A percentile compares a stretch with the other conserved stretches of the same genome.
phyloP scores from a whole-genome alignment of 768 basidiomycete genomes.

The Lactarius evosmus region DNA sequence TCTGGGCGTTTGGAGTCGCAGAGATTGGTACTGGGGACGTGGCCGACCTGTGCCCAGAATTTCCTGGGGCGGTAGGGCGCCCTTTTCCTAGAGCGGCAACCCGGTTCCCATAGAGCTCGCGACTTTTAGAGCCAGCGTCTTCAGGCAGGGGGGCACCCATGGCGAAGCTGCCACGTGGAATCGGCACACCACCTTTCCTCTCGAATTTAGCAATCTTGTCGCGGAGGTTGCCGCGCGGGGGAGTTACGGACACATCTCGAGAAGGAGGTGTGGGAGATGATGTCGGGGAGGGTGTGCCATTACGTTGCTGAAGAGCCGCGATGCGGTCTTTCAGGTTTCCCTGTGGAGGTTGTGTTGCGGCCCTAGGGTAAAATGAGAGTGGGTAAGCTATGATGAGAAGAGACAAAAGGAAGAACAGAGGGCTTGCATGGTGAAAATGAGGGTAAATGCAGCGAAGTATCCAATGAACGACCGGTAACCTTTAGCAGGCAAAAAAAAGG shows the following conservation, averaged over 20 bases:
- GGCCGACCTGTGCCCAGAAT: constrained; percentile 14
- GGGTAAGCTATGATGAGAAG: background rate
- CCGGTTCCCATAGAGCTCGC: constrained; percentile 74
- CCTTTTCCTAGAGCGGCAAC: constrained; percentile 41
- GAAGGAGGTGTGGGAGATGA: constrained; percentile 34
- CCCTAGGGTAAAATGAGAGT: constrained; percentile 13
- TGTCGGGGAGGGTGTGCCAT: constrained; percentile 34
- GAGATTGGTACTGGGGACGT: constrained; percentile 20
- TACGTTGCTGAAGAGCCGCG: constrained; percentile 70
- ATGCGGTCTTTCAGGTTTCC: constrained; percentile 79
- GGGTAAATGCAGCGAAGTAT: constrained; percentile 2
- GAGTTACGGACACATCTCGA: constrained; percentile 28
- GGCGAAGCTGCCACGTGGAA: constrained; percentile 72
- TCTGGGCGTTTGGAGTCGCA: constrained; percentile 2
- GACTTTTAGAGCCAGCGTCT: constrained; percentile 46
- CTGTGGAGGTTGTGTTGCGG: constrained; percentile 28
- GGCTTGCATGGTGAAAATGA: constrained; percentile 22
- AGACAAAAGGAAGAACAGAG: background rate
- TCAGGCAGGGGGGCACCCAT: constrained; percentile 58
- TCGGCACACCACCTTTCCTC: constrained; percentile 69
- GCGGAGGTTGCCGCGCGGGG: constrained; percentile 37
- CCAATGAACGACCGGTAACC: constrained; percentile 24
- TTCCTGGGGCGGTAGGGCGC: constrained; percentile 23
- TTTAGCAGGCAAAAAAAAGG: background rate
- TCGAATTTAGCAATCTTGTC: constrained; percentile 83